Base-by-base conservation (phyloP, 768 basidiomycete genomes). In the Rhodocollybia butyracea region DNA sequence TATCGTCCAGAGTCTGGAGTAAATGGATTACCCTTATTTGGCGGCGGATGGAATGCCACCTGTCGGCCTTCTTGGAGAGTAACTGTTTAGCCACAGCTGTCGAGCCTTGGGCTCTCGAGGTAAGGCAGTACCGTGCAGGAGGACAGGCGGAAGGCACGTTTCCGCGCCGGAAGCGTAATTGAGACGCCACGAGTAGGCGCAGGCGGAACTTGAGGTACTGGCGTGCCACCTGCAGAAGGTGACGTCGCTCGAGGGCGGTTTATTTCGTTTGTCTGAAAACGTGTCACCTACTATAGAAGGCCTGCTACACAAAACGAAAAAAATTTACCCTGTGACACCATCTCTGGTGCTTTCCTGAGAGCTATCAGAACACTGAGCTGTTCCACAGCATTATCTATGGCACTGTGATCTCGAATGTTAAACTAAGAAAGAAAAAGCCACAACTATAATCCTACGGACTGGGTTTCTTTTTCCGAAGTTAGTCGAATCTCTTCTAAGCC, bases 41-140 rank as follows among this genome's bases (percentile, higher is more conserved):
- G 68, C 31, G 84, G 83, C 4, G 85, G 85, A 67, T 87, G 88
- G 63, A 91, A 93, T 1, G 88, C 91, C 11, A 94, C 90, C 62
- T 86, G 91, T 54, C 91, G 78, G 19, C 86, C 86, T 64, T 82
- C 78, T 61, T 84, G 84, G 17, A 93, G 73, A 10, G 87, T 2
- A 87, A 71, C 56, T 88, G 89, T 55, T 74, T 80, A 17, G 75
- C 68, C 4, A 85, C 63, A 2, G 79, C 79, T 60, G 78, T 41
- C 88, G 79, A 8, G 81, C 73, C 64, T 86, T 90, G 8, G 84
- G 76, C 51, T 89, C 89, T 38, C 88, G 81, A 4, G 83, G 77
- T 62, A 81, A 82, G 0, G 82, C 73, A 42, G 77, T 64, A 1
- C 70, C 64, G 45, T 11, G 78, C 67, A 38, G 78, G 74, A 12